These are phyloP conservation scores for Brassica incana DNA, from an alignment of 345 rosid genomes.

Conservation along the genomic window DNA sequence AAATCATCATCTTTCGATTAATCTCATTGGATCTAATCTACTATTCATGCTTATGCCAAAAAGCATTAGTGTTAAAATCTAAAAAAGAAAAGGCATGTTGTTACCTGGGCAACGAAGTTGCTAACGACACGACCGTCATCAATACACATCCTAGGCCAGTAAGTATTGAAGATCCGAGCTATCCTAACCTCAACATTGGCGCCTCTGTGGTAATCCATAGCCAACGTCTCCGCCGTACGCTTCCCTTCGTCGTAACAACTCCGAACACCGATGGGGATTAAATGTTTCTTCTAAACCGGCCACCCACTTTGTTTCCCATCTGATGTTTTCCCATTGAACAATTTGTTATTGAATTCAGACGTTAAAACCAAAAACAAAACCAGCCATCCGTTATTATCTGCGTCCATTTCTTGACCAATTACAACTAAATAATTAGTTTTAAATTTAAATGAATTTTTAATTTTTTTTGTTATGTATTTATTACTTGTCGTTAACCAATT, in stretches of 20 bases:
- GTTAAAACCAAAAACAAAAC: too few species aligned
- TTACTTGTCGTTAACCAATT: neutral
- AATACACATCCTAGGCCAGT: constrained; percentile 98
- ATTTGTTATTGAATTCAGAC: too few species aligned
- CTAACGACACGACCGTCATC: constrained; percentile 99
- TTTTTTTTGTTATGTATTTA: neutral
- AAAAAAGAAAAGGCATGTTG: neutral
- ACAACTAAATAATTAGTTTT: neutral
- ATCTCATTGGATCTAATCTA: too few species aligned
- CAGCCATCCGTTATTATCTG: neutral
- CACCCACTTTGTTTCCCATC: too few species aligned
- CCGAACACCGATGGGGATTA: constrained; percentile 99
- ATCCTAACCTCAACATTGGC: constrained; percentile 94
- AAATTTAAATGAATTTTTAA: too few species aligned
- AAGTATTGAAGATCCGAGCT: constrained; percentile 94
- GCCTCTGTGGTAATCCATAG: constrained; percentile 97
- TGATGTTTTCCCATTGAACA: too few species aligned
- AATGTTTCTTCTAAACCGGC: constrained; percentile 15
- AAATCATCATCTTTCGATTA: too few species aligned
- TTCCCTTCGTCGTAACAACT: constrained; percentile 99
- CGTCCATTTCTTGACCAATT: neutral
- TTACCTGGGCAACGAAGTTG: constrained; percentile 93
- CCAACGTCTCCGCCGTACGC: constrained; percentile 94
- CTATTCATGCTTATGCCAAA: neutral
- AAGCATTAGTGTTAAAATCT: too few species aligned